These are phyloP conservation scores for Ilex aquifolium DNA, from an alignment of 257 asterid species.

Conservation along the genomic window DNA sequence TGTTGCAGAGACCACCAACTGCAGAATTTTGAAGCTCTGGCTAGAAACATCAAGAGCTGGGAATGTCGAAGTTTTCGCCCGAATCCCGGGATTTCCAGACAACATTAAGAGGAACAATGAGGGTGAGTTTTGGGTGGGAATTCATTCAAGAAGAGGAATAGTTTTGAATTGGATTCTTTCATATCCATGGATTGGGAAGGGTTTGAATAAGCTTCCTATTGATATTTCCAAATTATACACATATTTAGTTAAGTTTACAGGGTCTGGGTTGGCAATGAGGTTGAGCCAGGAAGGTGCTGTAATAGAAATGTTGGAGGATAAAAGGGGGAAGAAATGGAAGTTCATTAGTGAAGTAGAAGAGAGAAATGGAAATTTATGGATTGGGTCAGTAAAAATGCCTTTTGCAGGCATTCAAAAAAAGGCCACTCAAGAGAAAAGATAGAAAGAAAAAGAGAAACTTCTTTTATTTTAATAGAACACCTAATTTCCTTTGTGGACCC, in stretches of 20 bases:
- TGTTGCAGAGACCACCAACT: constrained; percentile 55
- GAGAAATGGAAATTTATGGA: constrained; percentile 52
- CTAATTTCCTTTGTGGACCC: no score
- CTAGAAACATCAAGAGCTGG: constrained; percentile 34
- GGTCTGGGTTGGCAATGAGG: constrained; percentile 48
- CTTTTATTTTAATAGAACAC: no score
- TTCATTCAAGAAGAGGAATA: constrained; percentile 33
- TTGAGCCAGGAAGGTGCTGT: constrained; percentile 44
- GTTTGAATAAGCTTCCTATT: constrained; percentile 25
- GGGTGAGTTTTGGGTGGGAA: constrained; percentile 80
- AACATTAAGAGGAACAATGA: constrained; percentile 52
- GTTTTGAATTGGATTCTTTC: constrained; percentile 38
- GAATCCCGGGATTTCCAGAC: constrained; percentile 62
- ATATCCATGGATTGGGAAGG: constrained; percentile 39
- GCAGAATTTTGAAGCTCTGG: constrained; percentile 51
- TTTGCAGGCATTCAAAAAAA: constrained; percentile 28
- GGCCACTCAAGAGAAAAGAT: neutral
- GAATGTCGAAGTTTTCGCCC: constrained; percentile 27
- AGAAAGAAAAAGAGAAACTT: no score
- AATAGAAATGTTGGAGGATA: constrained; percentile 33
- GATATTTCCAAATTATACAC: constrained; percentile 33
- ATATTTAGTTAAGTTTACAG: constrained; percentile 16
- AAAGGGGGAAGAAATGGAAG: constrained; percentile 35
- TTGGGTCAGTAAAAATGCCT: constrained; percentile 54
- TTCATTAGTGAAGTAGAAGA: constrained; percentile 64